Conservation (phyloP, 805 yeast species). For the Saturnispora halmiae region DNA sequence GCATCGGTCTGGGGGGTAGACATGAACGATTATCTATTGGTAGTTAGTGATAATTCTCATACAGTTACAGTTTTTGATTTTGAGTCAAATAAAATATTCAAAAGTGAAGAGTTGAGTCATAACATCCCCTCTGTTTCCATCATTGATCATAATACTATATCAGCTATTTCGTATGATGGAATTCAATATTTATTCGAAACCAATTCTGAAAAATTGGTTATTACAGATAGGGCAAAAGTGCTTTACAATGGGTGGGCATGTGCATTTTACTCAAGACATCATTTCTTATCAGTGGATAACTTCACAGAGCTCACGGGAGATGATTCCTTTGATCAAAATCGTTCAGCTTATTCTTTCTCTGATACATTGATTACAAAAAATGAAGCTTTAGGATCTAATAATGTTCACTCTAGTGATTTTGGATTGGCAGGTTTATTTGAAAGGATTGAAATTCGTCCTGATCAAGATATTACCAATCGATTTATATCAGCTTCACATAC, state of each 20-base stretch:
- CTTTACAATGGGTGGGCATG: constrained; percentile 6
- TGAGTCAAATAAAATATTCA: neutral
- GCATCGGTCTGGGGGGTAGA: constrained; percentile 52
- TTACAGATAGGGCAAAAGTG: neutral
- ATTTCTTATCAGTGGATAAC: constrained; percentile 2
- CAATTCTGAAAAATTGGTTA: neutral
- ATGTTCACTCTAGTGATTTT: neutral
- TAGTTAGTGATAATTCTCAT: constrained; percentile 47
- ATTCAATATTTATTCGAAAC: constrained; percentile 9
- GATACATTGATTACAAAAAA: constrained; percentile 4
- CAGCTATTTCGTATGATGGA: constrained; percentile 6
- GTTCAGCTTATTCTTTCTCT: neutral
- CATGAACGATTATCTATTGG: constrained; percentile 32
- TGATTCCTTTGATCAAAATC: neutral
- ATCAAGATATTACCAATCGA: neutral
- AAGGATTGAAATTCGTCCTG: neutral
- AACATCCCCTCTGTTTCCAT: constrained; percentile 40
- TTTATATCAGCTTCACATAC: neutral
- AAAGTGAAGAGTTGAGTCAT: constrained; percentile 38
- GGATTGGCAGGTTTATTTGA: constrained; percentile 7
- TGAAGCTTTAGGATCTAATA: constrained; percentile 1
- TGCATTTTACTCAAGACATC: constrained; percentile 1
- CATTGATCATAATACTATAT: neutral
- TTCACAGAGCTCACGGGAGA: constrained; percentile 5
- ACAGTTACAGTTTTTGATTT: constrained; percentile 32